Percentiles rank a stretch among this genome's conserved stretches.
Conservation (phyloP, 2,329 filamentous ascomycete species). For the Aspergillus pseudonomiae region DNA sequence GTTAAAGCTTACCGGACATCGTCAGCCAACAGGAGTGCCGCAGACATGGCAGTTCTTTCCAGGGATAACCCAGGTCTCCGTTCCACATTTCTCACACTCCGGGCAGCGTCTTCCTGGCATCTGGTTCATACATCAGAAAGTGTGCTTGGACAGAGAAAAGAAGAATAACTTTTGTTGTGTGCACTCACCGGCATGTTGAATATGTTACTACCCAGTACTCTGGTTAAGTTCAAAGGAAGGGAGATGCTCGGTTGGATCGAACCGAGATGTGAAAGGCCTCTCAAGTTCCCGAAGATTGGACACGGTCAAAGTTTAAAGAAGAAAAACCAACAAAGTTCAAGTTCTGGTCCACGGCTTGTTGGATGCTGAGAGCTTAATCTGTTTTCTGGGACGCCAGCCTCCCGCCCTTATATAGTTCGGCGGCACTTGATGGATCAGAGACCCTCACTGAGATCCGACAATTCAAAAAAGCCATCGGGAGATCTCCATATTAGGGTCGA, state of each 20-base stretch:
- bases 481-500: constrained; percentile 28
- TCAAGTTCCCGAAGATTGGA: not conserved
- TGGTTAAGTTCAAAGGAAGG: not conserved
- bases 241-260: not conserved
- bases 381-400: constrained; percentile 6
- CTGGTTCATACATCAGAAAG: constrained; percentile 25
- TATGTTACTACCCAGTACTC: not conserved
- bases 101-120: constrained; percentile 51
- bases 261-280: not conserved
- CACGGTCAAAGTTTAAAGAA: constrained; percentile 13
- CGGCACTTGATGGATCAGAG: constrained; percentile 6
- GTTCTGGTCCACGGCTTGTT: constrained; percentile 14
- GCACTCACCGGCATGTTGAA: constrained; percentile 16
- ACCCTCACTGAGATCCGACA: constrained; percentile 6
- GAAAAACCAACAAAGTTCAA: constrained; percentile 5
- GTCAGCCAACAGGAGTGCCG: constrained; percentile 37
- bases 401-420: constrained; percentile 24
- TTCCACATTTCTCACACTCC: constrained; percentile 37
- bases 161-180: not conserved
- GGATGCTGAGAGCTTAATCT: constrained; percentile 18
- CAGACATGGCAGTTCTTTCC: constrained; percentile 51
- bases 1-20: not conserved
- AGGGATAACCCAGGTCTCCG: constrained; percentile 50
- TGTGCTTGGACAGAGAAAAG: not conserved
- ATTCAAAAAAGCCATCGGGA: constrained; percentile 21